Evolutionary conservation across 1,139 yeast species (phyloP).

Genomic region (Protomyces inundatus): DNA sequence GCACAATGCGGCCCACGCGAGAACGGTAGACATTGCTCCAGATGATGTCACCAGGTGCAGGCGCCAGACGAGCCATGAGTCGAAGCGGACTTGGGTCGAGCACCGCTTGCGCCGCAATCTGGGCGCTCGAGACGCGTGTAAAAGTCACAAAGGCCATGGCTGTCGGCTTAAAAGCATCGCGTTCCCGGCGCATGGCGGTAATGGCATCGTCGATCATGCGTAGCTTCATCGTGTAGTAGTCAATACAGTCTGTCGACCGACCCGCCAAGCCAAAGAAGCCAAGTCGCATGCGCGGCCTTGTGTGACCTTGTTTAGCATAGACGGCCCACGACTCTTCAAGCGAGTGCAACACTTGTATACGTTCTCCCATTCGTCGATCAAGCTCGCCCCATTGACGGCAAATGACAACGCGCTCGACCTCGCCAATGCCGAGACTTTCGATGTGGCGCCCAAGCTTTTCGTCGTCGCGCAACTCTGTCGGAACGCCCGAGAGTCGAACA

Average conservation of each 20-base stretch:
- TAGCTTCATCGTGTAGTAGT: conserved; percentile 53
- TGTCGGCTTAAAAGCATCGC: conserved; percentile 41
- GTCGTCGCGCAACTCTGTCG: conserved; percentile 69
- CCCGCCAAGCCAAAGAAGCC: conserved; percentile 55
- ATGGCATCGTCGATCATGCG: conserved; percentile 57
- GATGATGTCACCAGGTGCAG: conserved; percentile 79
- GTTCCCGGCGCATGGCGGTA: conserved; percentile 44
- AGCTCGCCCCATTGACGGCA: conserved; percentile 81
- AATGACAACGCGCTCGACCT: conserved; percentile 66
- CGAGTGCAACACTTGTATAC: conserved; percentile 51
- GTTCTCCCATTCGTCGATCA: conserved; percentile 56
- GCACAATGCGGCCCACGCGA: conserved; percentile 50
- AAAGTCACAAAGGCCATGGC: conserved; percentile 71
- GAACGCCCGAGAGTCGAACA: conserved; percentile 84
- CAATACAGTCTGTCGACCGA: conserved; percentile 59
- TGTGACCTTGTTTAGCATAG: conserved; percentile 41
- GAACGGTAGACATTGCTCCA: conserved; percentile 72
- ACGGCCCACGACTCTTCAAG: conserved; percentile 75
- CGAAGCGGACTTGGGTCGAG: conserved; percentile 73
- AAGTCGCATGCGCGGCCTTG: conserved; percentile 44
- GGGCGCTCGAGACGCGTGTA: conserved; percentile 82
- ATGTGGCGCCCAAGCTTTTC: conserved; percentile 64
- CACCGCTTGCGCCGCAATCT: conserved; percentile 83
- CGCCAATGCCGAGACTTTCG: conserved; percentile 71
- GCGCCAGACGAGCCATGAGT: conserved; percentile 68